phyloP scores from a whole-genome alignment of 2,329 filamentous ascomycete species.

The Aphanocladium album region DNA sequence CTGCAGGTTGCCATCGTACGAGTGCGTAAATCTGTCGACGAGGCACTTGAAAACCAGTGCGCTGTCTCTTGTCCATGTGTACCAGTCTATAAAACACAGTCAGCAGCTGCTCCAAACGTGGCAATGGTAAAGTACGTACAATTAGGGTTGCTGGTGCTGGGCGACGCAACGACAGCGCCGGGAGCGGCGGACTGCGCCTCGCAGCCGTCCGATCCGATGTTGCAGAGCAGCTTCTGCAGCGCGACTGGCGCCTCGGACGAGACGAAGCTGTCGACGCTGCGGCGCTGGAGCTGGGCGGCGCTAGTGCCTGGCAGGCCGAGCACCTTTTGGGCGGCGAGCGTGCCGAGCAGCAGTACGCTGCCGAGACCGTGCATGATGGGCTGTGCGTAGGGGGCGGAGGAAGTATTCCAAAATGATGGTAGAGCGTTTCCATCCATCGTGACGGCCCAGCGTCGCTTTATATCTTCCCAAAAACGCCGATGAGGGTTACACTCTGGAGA shows the following conservation, averaged over 20 bases:
- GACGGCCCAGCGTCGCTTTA: not conserved
- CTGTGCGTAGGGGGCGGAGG: constrained; percentile 23
- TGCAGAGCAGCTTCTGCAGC: constrained; percentile 49
- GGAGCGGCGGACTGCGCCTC: constrained; percentile 40
- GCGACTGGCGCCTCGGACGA: constrained; percentile 47
- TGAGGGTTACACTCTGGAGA: not conserved
- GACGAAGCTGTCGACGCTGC: constrained; percentile 48
- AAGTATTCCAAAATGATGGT: not conserved
- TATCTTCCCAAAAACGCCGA: not conserved
- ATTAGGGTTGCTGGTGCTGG: constrained; percentile 47
- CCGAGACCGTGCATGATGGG: constrained; percentile 45
- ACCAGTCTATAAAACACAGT: constrained; percentile 62
- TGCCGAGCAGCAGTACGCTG: constrained; percentile 46
- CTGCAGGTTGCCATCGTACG: constrained; percentile 55
- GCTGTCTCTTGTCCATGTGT: constrained; percentile 73
- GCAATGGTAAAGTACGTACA: constrained; percentile 37
- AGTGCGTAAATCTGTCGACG: constrained; percentile 58
- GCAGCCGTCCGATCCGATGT: constrained; percentile 53
- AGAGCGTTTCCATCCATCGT: not conserved
- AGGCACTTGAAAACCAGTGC: constrained; percentile 65
- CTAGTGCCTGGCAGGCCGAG: constrained; percentile 38
- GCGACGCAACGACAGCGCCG: constrained; percentile 54
- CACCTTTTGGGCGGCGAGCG: constrained; percentile 46
- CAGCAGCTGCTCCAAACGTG: not conserved
- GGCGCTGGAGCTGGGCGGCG: constrained; percentile 26